These are phyloP conservation scores for Canariomyces notabilis DNA, from an alignment of 2,329 filamentous ascomycete species.

Conservation along the genomic window DNA sequence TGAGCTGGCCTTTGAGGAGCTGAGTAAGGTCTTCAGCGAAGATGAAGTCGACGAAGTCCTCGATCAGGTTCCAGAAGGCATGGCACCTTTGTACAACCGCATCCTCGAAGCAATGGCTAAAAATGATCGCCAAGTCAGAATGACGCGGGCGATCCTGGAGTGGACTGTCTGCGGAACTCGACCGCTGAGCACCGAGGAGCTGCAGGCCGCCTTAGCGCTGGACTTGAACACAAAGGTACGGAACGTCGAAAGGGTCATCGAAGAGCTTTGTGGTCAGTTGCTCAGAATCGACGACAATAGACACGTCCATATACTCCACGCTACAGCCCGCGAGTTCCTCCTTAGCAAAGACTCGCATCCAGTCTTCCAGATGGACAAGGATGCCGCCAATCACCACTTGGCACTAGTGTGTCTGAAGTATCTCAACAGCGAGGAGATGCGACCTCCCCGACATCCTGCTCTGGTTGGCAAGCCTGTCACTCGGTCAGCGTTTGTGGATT, in stretches of 20 bases:
- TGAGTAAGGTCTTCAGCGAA: background rate
- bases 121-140: background rate
- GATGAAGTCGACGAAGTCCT: background rate
- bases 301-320: background rate
- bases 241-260: background rate
- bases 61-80: background rate
- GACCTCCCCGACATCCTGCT: too few species aligned
- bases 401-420: background rate
- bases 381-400: too few species aligned
- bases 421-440: background rate
- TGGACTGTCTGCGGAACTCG: background rate
- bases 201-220: background rate
- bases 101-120: background rate
- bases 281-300: background rate
- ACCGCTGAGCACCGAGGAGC: background rate
- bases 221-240: background rate
- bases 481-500: too few species aligned
- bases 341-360: too few species aligned
- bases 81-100: background rate
- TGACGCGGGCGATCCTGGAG: background rate
- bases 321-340: background rate
- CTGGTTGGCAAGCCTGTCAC: too few species aligned
- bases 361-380: too few species aligned
- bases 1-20: background rate
- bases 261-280: background rate